Conservation (phyloP, 345 rosid genomes). For the Capsella bursapastoris region DNA sequence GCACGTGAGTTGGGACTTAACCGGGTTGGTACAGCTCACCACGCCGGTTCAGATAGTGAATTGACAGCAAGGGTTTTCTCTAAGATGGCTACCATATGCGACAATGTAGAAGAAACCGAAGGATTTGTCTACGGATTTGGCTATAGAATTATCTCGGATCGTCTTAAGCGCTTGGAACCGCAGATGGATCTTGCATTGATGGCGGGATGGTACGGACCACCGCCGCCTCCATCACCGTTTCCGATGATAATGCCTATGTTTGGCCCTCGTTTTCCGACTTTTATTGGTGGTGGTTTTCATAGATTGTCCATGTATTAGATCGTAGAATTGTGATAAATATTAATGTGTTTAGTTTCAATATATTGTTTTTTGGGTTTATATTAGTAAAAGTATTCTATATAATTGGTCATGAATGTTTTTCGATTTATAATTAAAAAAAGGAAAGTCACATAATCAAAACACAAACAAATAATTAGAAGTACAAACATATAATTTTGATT, state of each 20-base stretch:
- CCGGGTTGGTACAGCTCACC: constrained; percentile 17
- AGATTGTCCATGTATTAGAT: no score
- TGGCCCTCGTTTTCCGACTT: neutral
- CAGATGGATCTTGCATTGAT: neutral
- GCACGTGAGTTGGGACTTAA: neutral
- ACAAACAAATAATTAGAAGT: no score
- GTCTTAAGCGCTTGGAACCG: neutral
- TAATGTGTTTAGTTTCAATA: no score
- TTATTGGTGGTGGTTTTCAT: no score
- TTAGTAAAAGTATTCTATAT: no score
- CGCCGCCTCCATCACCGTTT: neutral
- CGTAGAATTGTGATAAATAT: no score
- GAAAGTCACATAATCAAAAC: no score
- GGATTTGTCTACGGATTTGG: constrained; percentile 24
- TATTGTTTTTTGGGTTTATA: no score
- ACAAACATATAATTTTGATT: no score
- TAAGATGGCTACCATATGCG: neutral
- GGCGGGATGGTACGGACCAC: constrained; percentile 1
- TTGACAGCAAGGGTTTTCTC: constrained; percentile 7
- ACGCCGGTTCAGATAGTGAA: constrained; percentile 24
- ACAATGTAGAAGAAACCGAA: neutral
- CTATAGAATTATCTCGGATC: constrained; percentile 1
- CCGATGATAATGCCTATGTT: neutral
- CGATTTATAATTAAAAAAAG: no score
- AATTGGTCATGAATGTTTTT: no score